Conservation (phyloP, 495 filamentous ascomycete species). For the Coniosporium apollinis region DNA sequence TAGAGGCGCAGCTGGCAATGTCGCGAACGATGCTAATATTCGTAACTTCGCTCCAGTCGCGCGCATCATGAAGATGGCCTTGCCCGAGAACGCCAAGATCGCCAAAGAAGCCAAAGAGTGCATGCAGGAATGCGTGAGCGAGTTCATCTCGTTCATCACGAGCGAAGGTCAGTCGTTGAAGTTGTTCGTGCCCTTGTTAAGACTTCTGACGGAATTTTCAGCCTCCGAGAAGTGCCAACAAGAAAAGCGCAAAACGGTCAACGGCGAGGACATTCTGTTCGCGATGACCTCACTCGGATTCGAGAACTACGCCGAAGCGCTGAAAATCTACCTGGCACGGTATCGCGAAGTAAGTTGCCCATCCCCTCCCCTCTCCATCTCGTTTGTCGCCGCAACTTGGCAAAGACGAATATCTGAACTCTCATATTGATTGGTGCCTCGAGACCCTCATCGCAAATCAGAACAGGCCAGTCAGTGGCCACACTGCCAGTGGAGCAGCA, state of each 20-base stretch:
- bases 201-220: too few relatives aligned
- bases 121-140: constrained; percentile 99
- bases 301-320: constrained; percentile 93
- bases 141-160: constrained; percentile 99
- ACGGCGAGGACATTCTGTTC: constrained; percentile 95
- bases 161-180: constrained; percentile 71
- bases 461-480: constrained; percentile 14
- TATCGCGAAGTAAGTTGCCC: constrained; percentile 82
- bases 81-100: constrained; percentile 98
- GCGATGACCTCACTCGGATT: constrained; percentile 98
- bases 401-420: constrained; percentile 21
- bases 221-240: constrained; percentile 98
- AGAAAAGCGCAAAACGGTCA: constrained; percentile 97
- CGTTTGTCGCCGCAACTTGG: constrained; percentile 12
- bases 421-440: constrained; percentile 22
- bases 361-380: constrained; percentile 5
- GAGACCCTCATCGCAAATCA: constrained; percentile 26
- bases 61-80: constrained; percentile 93
- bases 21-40: constrained; percentile 66
- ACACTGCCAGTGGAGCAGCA: constrained; percentile 8
- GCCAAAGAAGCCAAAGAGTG: constrained; percentile 99
- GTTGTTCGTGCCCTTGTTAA: too few relatives aligned
- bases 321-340: constrained; percentile 95
- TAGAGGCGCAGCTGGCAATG: constrained; percentile 7
- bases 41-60: constrained; percentile 84